Base-by-base conservation (phyloP, 306 rosid genomes). In the Pyrus bretschneideri region DNA sequence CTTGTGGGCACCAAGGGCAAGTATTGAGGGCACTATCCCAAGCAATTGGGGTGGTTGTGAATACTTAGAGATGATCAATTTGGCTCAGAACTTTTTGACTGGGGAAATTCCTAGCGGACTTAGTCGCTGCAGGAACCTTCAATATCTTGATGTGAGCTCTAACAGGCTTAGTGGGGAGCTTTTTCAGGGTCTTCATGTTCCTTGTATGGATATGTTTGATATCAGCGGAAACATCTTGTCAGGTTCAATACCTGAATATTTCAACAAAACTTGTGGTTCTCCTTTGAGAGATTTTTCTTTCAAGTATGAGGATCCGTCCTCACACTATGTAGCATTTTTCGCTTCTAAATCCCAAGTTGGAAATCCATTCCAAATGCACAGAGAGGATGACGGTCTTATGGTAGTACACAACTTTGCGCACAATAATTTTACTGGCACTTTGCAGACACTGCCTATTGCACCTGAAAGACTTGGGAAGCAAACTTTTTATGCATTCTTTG, bases 1-100 rank as follows among this genome's bases (percentile, higher is more conserved):
- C 46, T 81, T 93, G 74, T 93, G 98, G 98, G 92, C 91, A 18
- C 97, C 98, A 0, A 90, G 88, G 83, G 93, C 87, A n/a, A 93
- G 80, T 61, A 82, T 93, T 65, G 89, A 91, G 77, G 94, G 87
- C 38, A 55, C 51, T 54, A 83, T 93, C 65, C 91, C 91, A 0
- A 81, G 74, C 9, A 70, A 59, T 69, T 91, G 98, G 98, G 90
- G 89, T 69, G 60, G 78, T 76, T 93, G 98, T 74, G 86, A 83
- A 59, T 83, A 71, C 81, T 71, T 93, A 72, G 89, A 93, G 87
- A 88, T 91, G 93, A 73, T 93, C 69, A 93, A 89, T 82, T 88
- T 93, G 85, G 91, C 90, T 67, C 90, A 81, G 67, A 93, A 93
- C 83, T 80, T 64, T 35, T 86, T 93, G 63, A 69, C 69, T 8